A percentile compares a stretch with the other conserved stretches of the same genome.
Evolutionary conservation across 164 flowering plant genomes (phyloP).

Genomic region (Chimonanthus salicifolius): DNA sequence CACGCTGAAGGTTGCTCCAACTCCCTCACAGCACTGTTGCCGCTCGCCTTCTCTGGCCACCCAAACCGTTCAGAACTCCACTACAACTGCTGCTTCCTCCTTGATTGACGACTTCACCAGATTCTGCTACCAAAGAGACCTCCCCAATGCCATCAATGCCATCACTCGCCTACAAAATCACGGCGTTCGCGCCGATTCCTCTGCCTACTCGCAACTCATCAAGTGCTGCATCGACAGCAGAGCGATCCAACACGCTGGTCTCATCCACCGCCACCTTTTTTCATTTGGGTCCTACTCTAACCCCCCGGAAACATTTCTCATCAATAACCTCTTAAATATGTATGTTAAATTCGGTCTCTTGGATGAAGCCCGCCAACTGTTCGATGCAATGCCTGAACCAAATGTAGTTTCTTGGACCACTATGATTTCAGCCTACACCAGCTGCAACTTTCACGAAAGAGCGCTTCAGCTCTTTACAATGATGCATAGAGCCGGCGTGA

Average conservation of each 20-base stretch:
- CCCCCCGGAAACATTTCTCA: slow-evolving; percentile 50
- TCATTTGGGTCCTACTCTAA: slow-evolving; percentile 30
- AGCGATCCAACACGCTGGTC: slow-evolving; percentile 43
- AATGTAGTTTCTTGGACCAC: slow-evolving; percentile 92
- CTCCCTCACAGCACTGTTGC: too few species aligned
- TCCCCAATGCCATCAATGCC: slow-evolving; percentile 49
- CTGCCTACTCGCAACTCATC: slow-evolving; percentile 64
- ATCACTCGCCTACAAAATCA: slow-evolving; percentile 47
- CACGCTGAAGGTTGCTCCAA: too few species aligned
- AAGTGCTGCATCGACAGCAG: slow-evolving; percentile 55
- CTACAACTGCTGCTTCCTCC: not conserved
- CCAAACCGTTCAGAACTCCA: not conserved
- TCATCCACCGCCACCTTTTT: slow-evolving; percentile 53
- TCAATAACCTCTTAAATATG: slow-evolving; percentile 55
- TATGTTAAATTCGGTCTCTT: slow-evolving; percentile 51
- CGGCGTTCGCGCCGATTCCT: slow-evolving; percentile 44
- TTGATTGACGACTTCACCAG: slow-evolving; percentile 44
- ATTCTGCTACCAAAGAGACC: slow-evolving; percentile 56
- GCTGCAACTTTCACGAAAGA: slow-evolving; percentile 20
- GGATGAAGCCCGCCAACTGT: slow-evolving; percentile 51
- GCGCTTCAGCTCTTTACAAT: slow-evolving; percentile 47
- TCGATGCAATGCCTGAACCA: slow-evolving; percentile 66
- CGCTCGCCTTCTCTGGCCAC: not conserved
- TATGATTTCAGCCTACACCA: slow-evolving; percentile 60
- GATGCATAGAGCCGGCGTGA: slow-evolving; percentile 69